A percentile compares a stretch with the other conserved stretches of the same genome.
These are phyloP conservation scores for Paraleonurus japonicus DNA, from an alignment of 257 asterid species.

Conservation along the genomic window DNA sequence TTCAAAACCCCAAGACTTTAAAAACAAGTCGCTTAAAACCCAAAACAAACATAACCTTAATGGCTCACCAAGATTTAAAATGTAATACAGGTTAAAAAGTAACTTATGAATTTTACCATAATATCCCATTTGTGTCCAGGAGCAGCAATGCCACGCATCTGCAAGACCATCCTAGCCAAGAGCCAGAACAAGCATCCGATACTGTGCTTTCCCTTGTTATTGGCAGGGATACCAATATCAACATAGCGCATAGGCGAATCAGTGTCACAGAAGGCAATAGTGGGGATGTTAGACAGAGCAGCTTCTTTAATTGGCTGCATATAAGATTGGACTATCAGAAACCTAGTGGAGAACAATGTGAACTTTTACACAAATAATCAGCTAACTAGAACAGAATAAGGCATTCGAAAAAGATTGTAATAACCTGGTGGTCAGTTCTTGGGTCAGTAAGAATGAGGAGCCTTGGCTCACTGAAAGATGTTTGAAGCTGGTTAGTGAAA, in stretches of 20 bases:
- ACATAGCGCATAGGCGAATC: slow-evolving; percentile 42
- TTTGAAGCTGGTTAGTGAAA: slow-evolving; percentile 39
- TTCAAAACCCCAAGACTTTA: too few relatives aligned
- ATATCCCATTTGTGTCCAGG: slow-evolving; percentile 43
- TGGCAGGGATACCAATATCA: slow-evolving; percentile 42
- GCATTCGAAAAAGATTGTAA: neutral
- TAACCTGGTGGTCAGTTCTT: slow-evolving; percentile 41
- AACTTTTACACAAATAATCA: neutral
- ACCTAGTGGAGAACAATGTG: neutral
- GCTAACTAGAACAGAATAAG: neutral
- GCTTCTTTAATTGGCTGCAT: slow-evolving; percentile 41
- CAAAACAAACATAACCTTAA: neutral
- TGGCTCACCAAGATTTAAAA: neutral
- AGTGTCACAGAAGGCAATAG: slow-evolving; percentile 47
- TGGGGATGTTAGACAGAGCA: slow-evolving; percentile 38
- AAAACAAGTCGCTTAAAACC: too few relatives aligned
- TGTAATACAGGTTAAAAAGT: neutral
- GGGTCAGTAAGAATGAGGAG: slow-evolving; percentile 39
- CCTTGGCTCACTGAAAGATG: slow-evolving; percentile 41
- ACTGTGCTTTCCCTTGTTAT: slow-evolving; percentile 46
- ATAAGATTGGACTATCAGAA: neutral
- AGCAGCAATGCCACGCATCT: slow-evolving; percentile 38
- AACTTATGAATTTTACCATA: slow-evolving; percentile 30
- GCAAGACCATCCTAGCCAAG: slow-evolving; percentile 44
- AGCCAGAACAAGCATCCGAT: slow-evolving; percentile 47